Evolutionary conservation across 2,329 filamentous ascomycete genomes (phyloP), one percentile per base, ranked within the genome.

Genomic region (Apiospora malaysiana): DNA sequence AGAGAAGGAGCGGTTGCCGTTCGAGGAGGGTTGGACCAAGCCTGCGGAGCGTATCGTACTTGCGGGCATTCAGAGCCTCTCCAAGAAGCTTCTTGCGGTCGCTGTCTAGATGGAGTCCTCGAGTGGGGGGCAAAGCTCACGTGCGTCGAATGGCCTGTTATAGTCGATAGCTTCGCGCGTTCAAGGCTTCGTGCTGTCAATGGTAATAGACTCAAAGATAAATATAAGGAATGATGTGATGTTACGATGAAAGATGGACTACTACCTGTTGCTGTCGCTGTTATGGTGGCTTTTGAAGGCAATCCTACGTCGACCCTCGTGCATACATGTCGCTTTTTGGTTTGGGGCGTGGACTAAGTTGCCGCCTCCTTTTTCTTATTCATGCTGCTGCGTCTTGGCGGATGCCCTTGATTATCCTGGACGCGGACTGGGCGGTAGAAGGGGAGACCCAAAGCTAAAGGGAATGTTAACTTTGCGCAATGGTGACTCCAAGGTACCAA

Each of bases 331-430:
- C n/a, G n/a, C n/a, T n/a, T n/a, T n/a, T n/a, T n/a, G n/a, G n/a
- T n/a, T n/a, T n/a, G n/a, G n/a, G n/a, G n/a, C n/a, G n/a, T n/a
- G n/a, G n/a, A n/a, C n/a, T n/a, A 27, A 51, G 9, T 23, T 6
- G 32, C 32, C 32, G 6, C 32, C 23, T 51, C 23, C 16, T 4
- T 14, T 9, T 5, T 12, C 5, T 56, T 56, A 27, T n/a, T 16
- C 16, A 4, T 59, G 25, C 74, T 83, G 84, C 85, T 70, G 81
- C 82, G 45, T 89, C 46, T 32, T 32, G 32, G 6, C 32, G 32
- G 32, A 32, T 32, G 32, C 3, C 6, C 32, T 32, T 3, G 32
- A 32, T 32, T 32, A 32, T 3, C 32, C 32, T 32, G 32, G 9
- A 21, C 5, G 10, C 3, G 46, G 21, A 23, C 46, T 23, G 9